phyloP scores from a whole-genome alignment of 257 asterid genomes.

The Solanum peruvianum region DNA sequence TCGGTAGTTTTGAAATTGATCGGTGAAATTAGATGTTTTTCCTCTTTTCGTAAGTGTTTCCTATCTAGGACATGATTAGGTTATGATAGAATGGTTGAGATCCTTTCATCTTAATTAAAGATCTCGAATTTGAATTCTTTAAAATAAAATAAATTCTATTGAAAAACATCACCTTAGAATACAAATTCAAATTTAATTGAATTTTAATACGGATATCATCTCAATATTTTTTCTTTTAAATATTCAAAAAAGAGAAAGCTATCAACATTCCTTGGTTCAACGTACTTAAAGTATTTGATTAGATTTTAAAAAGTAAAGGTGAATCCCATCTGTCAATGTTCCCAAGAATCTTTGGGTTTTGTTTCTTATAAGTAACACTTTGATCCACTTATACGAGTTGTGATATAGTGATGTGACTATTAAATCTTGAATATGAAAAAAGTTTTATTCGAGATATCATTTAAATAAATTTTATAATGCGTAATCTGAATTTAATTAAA shows the following conservation, averaged over 20 bases:
- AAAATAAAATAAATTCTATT: neutral
- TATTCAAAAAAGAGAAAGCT: neutral
- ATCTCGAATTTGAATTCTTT: neutral
- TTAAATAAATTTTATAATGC: too few relatives aligned
- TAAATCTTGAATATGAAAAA: too few relatives aligned
- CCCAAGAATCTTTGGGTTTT: neutral
- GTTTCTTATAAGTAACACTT: neutral
- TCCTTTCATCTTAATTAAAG: neutral
- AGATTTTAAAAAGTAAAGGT: neutral
- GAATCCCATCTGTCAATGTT: neutral
- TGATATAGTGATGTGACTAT: too few relatives aligned
- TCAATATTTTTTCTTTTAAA: neutral
- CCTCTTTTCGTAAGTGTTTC: neutral
- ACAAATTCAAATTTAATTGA: fast-evolving
- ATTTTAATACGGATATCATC: fast-evolving
- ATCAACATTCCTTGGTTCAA: neutral
- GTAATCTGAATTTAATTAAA: fast-evolving
- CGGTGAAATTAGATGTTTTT: neutral
- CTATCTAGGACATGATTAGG: neutral
- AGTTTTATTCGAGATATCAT: fast-evolving
- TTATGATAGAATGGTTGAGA: neutral
- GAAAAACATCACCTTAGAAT: fast-evolving
- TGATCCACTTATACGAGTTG: fast-evolving
- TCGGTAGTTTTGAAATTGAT: neutral
- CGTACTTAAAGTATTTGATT: neutral